Evolutionary conservation across 2,329 filamentous ascomycete genomes (phyloP).

Genomic region (Talaromyces albobiverticillius): DNA sequence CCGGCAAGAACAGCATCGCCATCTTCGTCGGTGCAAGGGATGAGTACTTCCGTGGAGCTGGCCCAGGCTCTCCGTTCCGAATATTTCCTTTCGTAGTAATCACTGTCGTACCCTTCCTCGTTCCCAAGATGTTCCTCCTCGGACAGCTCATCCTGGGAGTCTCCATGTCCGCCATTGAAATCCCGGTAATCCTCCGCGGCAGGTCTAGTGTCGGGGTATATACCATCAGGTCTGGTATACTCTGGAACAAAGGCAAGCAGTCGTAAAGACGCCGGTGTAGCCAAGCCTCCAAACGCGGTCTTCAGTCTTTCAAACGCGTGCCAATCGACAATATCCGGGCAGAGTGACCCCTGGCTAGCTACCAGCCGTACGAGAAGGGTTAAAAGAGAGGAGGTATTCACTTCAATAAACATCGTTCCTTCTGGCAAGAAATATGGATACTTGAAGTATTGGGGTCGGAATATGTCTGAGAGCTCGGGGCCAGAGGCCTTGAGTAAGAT

Average conservation of each 20-base stretch:
- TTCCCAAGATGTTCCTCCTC: neutral
- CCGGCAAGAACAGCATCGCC: neutral
- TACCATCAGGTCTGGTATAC: neutral
- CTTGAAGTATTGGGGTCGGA: neutral
- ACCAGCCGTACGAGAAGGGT: neutral
- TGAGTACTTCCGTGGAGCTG: neutral
- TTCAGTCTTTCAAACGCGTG: neutral
- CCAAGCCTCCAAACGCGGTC: neutral
- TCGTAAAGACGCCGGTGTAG: neutral
- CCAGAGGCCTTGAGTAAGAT: neutral
- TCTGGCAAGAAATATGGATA: slow-evolving; percentile 1
- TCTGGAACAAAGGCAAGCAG: neutral
- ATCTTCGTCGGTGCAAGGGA: neutral
- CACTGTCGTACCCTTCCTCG: neutral
- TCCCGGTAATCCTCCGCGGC: neutral
- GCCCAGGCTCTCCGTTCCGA: neutral
- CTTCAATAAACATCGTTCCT: neutral
- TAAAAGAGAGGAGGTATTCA: slow-evolving; percentile 1
- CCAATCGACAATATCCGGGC: neutral
- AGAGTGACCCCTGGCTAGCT: neutral
- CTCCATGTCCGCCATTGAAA: neutral
- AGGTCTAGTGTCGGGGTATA: neutral
- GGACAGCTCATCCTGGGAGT: neutral
- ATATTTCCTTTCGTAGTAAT: neutral
- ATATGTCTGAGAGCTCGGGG: neutral